Base-by-base conservation (phyloP, 495 filamentous ascomycete species). In the Penicillium subrubescens region DNA sequence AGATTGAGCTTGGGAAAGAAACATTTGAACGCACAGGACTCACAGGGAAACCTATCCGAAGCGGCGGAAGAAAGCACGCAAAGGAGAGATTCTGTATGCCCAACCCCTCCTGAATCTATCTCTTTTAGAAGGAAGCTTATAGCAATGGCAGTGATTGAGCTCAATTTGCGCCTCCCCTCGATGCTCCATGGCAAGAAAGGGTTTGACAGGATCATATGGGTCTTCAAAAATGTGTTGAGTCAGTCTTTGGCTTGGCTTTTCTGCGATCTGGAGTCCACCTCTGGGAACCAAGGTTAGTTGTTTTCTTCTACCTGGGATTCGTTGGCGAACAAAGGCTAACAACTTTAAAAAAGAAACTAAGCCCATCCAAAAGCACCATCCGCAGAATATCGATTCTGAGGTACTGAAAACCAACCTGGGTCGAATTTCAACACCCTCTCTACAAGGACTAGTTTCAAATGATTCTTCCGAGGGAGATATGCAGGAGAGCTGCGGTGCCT, bases 111-210 rank as follows among this genome's bases (percentile, higher is more conserved):
- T 33, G 51, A 3, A 54, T 43, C 12, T 46, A 8, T 15, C 8
- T 34, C 35, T 2, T 12, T 57, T 37, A 1, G 11, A 65, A 15
- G n/a, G 51, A 48, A 64, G 43, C 62, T 65, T 61, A 63, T 33
- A 1, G 62, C 33, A 11, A 17, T 37, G 54, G 8, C 63, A 95
- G 93, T 90, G 23, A 86, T 99, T 52, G 88, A 97, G 71, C 79
- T 93, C 39, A 89, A 98, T 58, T 84, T 99, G 17, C 86, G 92
- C 6, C 81, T 84, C 31, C 88, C 90, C 0, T 91, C 89, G 12
- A 97, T 97, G 92, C 71, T 92, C 8, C 92, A 92, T 69, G 95
- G 94, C 31, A 97, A 94, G 75, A 96, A 95, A 68, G 91, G 90
- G 0, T 97, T 97, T 64, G 89, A 96, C 62, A 86, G 92, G 48